Evolutionary conservation across 78 protist species (phyloP).

Genomic region (Planoprotostelium fungivorum): DNA sequence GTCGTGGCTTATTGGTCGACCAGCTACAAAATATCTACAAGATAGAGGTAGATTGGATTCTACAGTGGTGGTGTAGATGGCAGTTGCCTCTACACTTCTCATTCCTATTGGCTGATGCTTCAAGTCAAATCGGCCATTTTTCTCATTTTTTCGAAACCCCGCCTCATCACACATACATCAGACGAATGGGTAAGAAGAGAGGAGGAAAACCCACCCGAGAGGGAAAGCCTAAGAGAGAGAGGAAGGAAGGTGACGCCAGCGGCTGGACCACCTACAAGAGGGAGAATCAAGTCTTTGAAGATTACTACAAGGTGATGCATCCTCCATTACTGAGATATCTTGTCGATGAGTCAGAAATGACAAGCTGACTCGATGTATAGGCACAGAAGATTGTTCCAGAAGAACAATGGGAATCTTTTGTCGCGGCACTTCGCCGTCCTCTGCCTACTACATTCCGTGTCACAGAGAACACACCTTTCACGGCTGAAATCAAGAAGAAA

Average conservation of each 20-base stretch:
- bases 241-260: slow-evolving; percentile 4
- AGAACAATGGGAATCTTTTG: slow-evolving; percentile 26
- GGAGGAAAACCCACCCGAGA: no score
- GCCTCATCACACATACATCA: no score
- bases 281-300: slow-evolving; percentile 15
- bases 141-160: no score
- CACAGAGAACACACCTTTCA: slow-evolving; percentile 19
- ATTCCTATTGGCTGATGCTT: no score
- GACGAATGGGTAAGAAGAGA: no score
- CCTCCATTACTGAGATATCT: not conserved
- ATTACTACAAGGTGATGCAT: slow-evolving; percentile 20
- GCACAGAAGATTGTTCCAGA: slow-evolving; percentile 25
- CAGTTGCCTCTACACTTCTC: no score
- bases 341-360: not conserved
- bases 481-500: slow-evolving; percentile 8
- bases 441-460: slow-evolving; percentile 62
- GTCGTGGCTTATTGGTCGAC: not conserved
- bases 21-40: not conserved
- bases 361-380: not conserved
- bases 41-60: no score
- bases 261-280: slow-evolving; percentile 9
- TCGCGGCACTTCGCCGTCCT: slow-evolving; percentile 26
- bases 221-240: slow-evolving; percentile 18
- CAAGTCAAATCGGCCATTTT: no score
- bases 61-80: no score